phyloP scores from a whole-genome alignment of 164 flowering plant species.

The Vitis riparia region DNA sequence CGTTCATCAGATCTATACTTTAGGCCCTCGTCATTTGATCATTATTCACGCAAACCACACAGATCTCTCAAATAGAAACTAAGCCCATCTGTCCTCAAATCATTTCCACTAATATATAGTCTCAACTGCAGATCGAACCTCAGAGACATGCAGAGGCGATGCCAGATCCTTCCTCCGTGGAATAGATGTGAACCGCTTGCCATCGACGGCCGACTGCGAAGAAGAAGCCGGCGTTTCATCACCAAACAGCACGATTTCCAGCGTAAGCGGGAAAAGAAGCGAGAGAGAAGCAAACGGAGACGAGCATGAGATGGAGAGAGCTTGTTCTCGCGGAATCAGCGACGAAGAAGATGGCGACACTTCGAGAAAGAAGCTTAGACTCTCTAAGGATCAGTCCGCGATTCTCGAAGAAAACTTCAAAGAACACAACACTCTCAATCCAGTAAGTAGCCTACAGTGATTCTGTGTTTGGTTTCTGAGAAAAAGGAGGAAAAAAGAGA shows the following conservation, averaged over 20 bases:
- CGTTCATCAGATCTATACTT: too few relatives aligned
- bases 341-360: constrained; percentile 84
- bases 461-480: constrained; percentile 1
- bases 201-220: constrained; percentile 47
- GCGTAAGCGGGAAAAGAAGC: constrained; percentile 58
- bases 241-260: constrained; percentile 78
- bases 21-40: too few relatives aligned
- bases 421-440: constrained; percentile 85
- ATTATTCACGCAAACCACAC: too few relatives aligned
- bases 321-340: constrained; percentile 59
- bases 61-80: too few relatives aligned
- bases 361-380: constrained; percentile 75
- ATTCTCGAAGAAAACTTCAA: constrained; percentile 84
- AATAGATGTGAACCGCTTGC: constrained; percentile 75
- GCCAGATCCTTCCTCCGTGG: constrained; percentile 63
- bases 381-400: constrained; percentile 81
- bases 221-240: constrained; percentile 70
- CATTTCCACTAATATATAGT: constrained; percentile 4
- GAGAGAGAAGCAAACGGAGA: constrained; percentile 41
- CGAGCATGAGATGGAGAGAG: constrained; percentile 44
- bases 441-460: constrained; percentile 46
- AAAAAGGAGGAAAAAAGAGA: background rate
- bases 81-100: background rate
- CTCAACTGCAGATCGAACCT: constrained; percentile 42
- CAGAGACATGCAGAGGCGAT: constrained; percentile 38